Evolutionary conservation across 1,139 yeast species (phyloP).

Genomic region (Wickerhamomyces sp.): DNA sequence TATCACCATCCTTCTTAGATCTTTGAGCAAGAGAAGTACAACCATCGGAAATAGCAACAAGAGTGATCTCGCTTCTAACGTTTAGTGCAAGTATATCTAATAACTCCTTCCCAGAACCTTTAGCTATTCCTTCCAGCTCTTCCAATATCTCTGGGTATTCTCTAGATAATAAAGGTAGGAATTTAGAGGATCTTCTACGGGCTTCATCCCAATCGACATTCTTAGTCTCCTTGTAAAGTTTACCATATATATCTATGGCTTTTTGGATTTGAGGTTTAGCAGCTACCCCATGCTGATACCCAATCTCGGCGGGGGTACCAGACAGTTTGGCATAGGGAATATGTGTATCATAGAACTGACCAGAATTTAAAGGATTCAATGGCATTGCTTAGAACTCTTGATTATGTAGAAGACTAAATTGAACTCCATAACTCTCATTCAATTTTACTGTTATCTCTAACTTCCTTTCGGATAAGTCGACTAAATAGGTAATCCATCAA

Average conservation of each 20-base stretch:
- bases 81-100: slow-evolving; percentile 19
- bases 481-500: no score
- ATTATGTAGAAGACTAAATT: no score
- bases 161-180: slow-evolving; percentile 10
- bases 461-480: no score
- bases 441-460: no score
- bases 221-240: slow-evolving; percentile 14
- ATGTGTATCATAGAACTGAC: slow-evolving; percentile 17
- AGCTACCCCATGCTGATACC: slow-evolving; percentile 16
- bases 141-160: slow-evolving; percentile 15
- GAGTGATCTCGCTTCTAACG: slow-evolving; percentile 20
- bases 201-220: slow-evolving; percentile 18
- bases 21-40: slow-evolving; percentile 20
- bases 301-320: slow-evolving; percentile 16
- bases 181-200: slow-evolving; percentile 11
- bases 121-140: slow-evolving; percentile 19
- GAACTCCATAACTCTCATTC: no score
- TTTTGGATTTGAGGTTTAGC: slow-evolving; percentile 14
- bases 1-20: slow-evolving; percentile 7
- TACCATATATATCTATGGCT: slow-evolving; percentile 15
- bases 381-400: no score
- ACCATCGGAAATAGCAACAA: slow-evolving; percentile 19
- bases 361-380: background rate
- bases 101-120: slow-evolving; percentile 14
- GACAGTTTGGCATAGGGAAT: slow-evolving; percentile 13